Conservation (phyloP, 148 eudicot genomes). For the Heliosperma pusillum region DNA sequence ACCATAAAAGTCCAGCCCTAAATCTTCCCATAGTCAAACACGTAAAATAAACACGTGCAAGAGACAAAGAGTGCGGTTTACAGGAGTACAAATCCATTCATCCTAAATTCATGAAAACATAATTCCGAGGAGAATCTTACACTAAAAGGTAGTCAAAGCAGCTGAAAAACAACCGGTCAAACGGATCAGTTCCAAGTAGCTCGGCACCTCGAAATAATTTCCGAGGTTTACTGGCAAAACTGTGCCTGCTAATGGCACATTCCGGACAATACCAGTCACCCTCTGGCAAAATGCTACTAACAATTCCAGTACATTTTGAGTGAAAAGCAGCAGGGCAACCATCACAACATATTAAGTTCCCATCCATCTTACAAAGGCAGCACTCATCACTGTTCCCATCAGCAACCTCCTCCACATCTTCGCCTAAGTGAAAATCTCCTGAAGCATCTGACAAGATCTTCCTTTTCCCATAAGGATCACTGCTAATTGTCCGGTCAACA, state of each 20-base stretch:
- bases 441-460: slow-evolving; percentile 37
- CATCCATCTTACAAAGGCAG: slow-evolving; percentile 94
- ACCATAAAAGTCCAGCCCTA: neutral
- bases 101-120: neutral
- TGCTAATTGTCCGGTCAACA: slow-evolving; percentile 41
- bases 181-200: slow-evolving; percentile 71
- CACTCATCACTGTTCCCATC: slow-evolving; percentile 97
- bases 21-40: neutral
- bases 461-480: slow-evolving; percentile 39
- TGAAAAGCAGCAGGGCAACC: slow-evolving; percentile 98
- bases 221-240: slow-evolving; percentile 46
- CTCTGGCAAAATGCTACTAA: slow-evolving; percentile 69
- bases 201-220: slow-evolving; percentile 83
- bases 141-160: slow-evolving; percentile 88
- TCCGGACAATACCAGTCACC: slow-evolving; percentile 98
- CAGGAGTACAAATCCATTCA: neutral
- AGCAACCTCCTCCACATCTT: slow-evolving; percentile 49
- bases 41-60: neutral
- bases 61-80: neutral
- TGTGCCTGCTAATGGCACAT: slow-evolving; percentile 51
- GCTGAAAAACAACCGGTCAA: slow-evolving; percentile 63
- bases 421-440: slow-evolving; percentile 41
- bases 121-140: slow-evolving; percentile 52
- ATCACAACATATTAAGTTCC: slow-evolving; percentile 92
- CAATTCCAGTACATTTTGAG: slow-evolving; percentile 82